These are phyloP conservation scores for Penicillium sp. DNA, from an alignment of 2,329 filamentous ascomycete species.

Conservation along the genomic window DNA sequence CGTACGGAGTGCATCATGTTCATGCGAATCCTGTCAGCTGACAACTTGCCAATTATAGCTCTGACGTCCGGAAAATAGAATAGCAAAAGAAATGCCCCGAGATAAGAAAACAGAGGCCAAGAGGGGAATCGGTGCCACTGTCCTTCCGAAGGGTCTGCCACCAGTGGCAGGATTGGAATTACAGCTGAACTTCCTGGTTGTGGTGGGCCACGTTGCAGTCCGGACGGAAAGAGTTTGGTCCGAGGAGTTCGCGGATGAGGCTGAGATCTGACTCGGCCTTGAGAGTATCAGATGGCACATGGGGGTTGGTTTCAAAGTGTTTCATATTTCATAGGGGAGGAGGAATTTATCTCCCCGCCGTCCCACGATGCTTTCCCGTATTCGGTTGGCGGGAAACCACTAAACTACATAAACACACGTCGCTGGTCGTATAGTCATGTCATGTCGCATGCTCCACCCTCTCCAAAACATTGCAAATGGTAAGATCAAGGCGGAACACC, in stretches of 20 bases:
- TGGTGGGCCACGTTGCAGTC: slow-evolving; percentile 17
- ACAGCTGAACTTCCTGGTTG: slow-evolving; percentile 14
- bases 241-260: slow-evolving; percentile 11
- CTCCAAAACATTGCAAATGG: background rate
- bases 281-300: slow-evolving; percentile 5
- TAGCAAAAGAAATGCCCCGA: background rate
- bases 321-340: slow-evolving; percentile 3
- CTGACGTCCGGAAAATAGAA: background rate
- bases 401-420: slow-evolving; percentile 26
- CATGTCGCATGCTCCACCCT: slow-evolving; percentile 9
- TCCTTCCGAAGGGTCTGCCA: slow-evolving; percentile 7
- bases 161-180: slow-evolving; percentile 13
- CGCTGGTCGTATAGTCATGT: slow-evolving; percentile 29
- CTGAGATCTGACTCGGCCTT: slow-evolving; percentile 11
- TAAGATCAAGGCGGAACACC: background rate
- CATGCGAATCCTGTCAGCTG: slow-evolving; percentile 10
- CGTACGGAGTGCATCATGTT: background rate
- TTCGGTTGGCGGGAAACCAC: slow-evolving; percentile 7
- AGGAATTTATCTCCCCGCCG: slow-evolving; percentile 1
- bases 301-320: background rate
- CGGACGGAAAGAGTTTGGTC: slow-evolving; percentile 17
- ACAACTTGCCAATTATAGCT: slow-evolving; percentile 9
- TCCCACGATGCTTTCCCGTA: background rate
- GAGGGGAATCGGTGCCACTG: slow-evolving; percentile 5
- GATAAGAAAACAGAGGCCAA: background rate